These are phyloP conservation scores for Modicella reniformis DNA, from an alignment of 371 early-diverging fungal species.

Conservation along the genomic window DNA sequence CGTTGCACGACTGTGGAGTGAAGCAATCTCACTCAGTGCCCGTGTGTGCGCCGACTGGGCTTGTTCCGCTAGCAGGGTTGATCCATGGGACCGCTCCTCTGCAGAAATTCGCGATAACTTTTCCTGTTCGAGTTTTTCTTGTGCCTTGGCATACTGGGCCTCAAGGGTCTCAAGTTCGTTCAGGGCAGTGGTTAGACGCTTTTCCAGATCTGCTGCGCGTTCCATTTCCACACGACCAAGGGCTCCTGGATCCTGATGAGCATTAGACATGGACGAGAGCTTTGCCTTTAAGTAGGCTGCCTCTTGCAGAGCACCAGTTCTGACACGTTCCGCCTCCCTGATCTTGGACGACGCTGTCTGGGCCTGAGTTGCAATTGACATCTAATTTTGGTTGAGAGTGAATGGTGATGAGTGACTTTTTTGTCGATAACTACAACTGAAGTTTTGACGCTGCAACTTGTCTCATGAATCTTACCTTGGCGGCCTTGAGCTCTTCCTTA, in stretches of 20 bases:
- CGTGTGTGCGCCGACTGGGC: constrained; percentile 65
- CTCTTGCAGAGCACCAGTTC: constrained; percentile 68
- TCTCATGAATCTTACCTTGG: constrained; percentile 28
- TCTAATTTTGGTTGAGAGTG: constrained; percentile 5
- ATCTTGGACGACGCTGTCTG: constrained; percentile 63
- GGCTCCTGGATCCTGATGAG: constrained; percentile 52
- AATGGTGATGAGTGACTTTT: background rate
- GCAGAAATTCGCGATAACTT: constrained; percentile 55
- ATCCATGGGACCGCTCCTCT: constrained; percentile 61
- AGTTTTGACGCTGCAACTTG: no score
- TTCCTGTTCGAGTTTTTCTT: constrained; percentile 61
- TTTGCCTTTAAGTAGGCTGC: constrained; percentile 70
- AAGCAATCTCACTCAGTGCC: constrained; percentile 60
- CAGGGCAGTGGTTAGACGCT: constrained; percentile 58
- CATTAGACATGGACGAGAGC: constrained; percentile 51
- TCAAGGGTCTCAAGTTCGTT: constrained; percentile 59
- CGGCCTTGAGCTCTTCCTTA: constrained; percentile 40
- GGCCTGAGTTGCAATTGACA: constrained; percentile 62
- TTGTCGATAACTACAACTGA: no score
- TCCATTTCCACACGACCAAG: constrained; percentile 56
- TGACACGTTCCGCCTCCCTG: constrained; percentile 63
- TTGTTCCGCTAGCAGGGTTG: constrained; percentile 62
- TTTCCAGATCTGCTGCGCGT: constrained; percentile 62
- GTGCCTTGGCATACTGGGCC: constrained; percentile 52
- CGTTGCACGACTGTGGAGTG: constrained; percentile 58